Evolutionary conservation across 208 protist genomes (phyloP), one percentile per base, ranked within the genome.

Genomic region (Trypanosoma melophagium): DNA sequence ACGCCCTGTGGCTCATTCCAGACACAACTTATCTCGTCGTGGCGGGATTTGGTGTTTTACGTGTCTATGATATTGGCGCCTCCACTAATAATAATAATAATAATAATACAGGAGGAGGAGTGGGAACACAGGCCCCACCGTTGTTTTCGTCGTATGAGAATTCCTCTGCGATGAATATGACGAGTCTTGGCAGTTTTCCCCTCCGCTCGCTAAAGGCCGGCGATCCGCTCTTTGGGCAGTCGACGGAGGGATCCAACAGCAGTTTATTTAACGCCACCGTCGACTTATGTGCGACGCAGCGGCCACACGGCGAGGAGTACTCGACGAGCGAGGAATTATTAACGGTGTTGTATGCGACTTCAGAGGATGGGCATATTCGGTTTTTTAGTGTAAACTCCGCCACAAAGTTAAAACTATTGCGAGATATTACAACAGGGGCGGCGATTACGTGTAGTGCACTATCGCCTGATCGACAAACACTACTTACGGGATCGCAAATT

Each of bases 401-500:
- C 4, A 79, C 60, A 17, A 76, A 82, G 45, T 66, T 95, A 71
- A 69, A 74, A 17, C 49, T 93, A 22, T 24, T 95, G 1, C 85
- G 85, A 54, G 86, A 92, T 55, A 90, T 92, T 60, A 35, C 76
- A 2, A 92, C 86, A 13, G 83, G 85, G 1, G 86, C 80, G 38
- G 80, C 89, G 28, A 93, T 95, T 68, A 95, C 89, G 4, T 93
- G 86, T 74, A 89, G 84, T 49, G 76, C 82, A 0, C 38, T 93
- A 10, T 90, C 86, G 3, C 81, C 86, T 0, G 81, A 95, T 61
- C 72, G 74, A 19, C 75, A 84, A 22, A 89, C 81, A 52, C 74
- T 95, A 17, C 58, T 95, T 17, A 95, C 89, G 12, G 89, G 89
- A 7, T 93, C 77, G 42, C 89, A 95, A 66, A 92, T 93, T 60